phyloP scores from a whole-genome alignment of 2,329 filamentous ascomycete species.

The Microascus cirrosus region DNA sequence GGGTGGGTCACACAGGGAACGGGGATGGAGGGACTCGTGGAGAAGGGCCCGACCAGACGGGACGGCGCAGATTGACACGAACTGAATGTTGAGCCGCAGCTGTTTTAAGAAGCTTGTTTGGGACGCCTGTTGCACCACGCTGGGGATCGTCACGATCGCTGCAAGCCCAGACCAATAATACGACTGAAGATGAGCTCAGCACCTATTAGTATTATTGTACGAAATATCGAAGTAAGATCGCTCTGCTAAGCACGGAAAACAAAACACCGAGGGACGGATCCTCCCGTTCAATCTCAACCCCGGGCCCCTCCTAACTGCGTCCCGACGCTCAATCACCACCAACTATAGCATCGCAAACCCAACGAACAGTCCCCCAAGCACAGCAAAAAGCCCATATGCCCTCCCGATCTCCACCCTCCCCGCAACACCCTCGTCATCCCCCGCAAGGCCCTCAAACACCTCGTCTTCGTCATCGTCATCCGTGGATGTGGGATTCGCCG shows the following conservation, averaged over 20 bases:
- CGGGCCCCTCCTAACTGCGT: not conserved
- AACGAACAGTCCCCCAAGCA: conserved; percentile 25
- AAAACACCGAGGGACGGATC: not conserved
- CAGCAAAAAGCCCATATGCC: conserved; percentile 18
- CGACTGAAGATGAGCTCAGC: not conserved
- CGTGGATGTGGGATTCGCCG: conserved; percentile 11
- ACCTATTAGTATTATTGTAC: not conserved
- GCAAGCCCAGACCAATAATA: not conserved
- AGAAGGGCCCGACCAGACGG: too few species aligned
- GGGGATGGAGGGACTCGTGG: too few species aligned
- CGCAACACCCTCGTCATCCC: conserved; percentile 13
- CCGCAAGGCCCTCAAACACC: conserved; percentile 7
- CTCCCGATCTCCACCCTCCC: conserved; percentile 14
- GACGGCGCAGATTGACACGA: too few species aligned
- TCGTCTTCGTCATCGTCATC: conserved; percentile 8
- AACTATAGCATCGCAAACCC: conserved; percentile 27
- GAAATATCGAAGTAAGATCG: not conserved
- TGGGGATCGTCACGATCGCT: not conserved
- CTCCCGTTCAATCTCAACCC: not conserved
- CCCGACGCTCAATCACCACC: not conserved
- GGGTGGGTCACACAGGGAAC: too few species aligned
- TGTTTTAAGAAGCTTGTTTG: too few species aligned
- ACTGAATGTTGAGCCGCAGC: too few species aligned
- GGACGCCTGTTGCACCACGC: too few species aligned
- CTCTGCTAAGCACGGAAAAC: not conserved